Conservation (phyloP, 2,329 filamentous ascomycete genomes). For the Tolypocladium tropicale region DNA sequence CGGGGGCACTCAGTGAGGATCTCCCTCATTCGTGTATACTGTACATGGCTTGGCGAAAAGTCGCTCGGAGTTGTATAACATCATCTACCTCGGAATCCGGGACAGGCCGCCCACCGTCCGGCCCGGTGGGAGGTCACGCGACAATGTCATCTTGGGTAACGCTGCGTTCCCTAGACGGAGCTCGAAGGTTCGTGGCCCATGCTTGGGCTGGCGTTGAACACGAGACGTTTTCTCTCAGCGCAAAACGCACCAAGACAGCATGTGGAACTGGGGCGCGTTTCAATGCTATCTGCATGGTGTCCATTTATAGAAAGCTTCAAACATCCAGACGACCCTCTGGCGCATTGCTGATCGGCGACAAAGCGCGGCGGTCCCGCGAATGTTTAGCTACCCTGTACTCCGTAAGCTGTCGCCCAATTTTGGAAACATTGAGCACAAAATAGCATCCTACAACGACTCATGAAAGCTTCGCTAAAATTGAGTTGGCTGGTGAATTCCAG, state of each 20-base stretch:
- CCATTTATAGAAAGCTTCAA: no score
- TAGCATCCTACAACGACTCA: no score
- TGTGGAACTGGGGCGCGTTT: neutral
- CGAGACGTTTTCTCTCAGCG: neutral
- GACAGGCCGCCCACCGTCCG: no score
- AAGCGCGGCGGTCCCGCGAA: no score
- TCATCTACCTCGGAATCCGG: neutral
- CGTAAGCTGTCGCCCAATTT: no score
- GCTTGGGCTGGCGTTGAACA: neutral
- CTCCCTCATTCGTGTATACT: neutral
- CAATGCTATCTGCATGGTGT: no score
- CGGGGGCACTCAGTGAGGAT: constrained; percentile 7
- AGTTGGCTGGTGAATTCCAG: no score
- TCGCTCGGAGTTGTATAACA: neutral
- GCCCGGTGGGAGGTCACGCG: neutral
- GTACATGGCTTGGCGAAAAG: neutral
- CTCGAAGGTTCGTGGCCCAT: neutral
- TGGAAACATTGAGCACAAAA: no score
- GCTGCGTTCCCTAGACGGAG: neutral
- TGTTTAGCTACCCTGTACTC: no score
- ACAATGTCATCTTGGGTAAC: neutral
- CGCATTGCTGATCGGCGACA: no score
- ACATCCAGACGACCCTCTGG: no score
- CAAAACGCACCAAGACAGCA: neutral
- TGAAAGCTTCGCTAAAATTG: no score